Conservation (phyloP, 805 yeast species). For the Teunomyces kruisii region DNA sequence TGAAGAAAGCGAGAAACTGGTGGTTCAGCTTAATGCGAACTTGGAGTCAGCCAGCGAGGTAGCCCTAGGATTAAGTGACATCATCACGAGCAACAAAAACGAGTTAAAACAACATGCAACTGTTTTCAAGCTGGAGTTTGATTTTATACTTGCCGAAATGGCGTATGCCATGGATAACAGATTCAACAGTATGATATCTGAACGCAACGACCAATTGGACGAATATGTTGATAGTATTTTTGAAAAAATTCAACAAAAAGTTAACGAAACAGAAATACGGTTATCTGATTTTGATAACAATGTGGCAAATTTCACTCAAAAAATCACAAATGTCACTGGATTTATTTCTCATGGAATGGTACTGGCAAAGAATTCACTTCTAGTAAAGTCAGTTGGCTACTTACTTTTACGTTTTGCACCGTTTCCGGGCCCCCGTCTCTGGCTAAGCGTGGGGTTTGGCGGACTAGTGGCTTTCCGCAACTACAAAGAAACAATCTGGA, state of each 20-base stretch:
- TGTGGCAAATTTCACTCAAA: background rate
- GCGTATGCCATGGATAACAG: background rate
- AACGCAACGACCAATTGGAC: background rate
- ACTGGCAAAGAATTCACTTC: background rate
- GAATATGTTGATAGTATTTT: background rate
- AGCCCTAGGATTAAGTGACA: background rate
- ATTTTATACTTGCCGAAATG: background rate
- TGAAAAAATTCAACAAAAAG: background rate
- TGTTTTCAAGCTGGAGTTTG: background rate
- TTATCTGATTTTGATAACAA: conserved; percentile 1
- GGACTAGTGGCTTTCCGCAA: background rate
- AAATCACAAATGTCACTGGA: background rate
- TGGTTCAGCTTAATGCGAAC: background rate
- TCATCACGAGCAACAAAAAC: background rate
- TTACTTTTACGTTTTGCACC: background rate
- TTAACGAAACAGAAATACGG: background rate
- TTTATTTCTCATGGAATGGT: background rate
- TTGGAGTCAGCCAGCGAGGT: background rate
- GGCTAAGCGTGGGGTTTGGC: background rate
- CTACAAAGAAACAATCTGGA: background rate
- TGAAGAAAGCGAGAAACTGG: background rate
- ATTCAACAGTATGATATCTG: background rate
- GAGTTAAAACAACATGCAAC: background rate
- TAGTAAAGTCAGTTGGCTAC: background rate
- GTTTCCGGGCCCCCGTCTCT: background rate